Base-by-base conservation (phyloP, 257 asterid species). In the Solanum bukasovii region DNA sequence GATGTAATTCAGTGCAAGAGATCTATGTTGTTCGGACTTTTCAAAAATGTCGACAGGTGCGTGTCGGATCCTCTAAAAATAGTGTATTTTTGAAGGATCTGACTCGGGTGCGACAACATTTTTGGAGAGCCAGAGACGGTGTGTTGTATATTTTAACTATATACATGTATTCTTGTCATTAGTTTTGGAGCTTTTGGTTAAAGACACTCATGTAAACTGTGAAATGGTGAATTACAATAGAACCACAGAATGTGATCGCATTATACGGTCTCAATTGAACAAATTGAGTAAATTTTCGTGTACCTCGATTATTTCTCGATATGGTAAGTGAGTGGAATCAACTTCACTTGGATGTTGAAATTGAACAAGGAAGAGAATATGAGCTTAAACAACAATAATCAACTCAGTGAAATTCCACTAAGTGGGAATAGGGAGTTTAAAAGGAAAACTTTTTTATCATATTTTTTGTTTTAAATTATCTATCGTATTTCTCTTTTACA, bases 391-490 rank as follows among this genome's bases (percentile, higher is more conserved):
- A 46, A 46, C 59, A 46, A 46, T 46, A 46, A 46, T 0, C 0
- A 46, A 13, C 56, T 46, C 56, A 13, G 20, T 46, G 56, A 46
- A 46, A 46, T 46, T 2, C 7, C 2, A 46, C 2, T 13, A 13
- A 46, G 56, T 13, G 20, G 56, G 0, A 46, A 46, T 46, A 13
- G 0, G 2, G 3, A 49, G 21, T 21, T 49, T 49, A 49, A 14
- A 49, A 49, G 8, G 21, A 49, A 42, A 12, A 9, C 3, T 7
- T 6, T 40, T 8, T 40, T 9, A 44, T 13, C 2, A 46, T 52
- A 16, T 59, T 59, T 0, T 3, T 0, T 59, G 0, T 59, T 1
- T 63, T 0, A 63, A 4, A 2, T 63, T 23, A 63, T n/a, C 0
- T 63, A 0, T n/a, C 0, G 3, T 4, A 4, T 23, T 63, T 63